Conservation (phyloP, 257 asterid species). For the Solanum appendiculatum region DNA sequence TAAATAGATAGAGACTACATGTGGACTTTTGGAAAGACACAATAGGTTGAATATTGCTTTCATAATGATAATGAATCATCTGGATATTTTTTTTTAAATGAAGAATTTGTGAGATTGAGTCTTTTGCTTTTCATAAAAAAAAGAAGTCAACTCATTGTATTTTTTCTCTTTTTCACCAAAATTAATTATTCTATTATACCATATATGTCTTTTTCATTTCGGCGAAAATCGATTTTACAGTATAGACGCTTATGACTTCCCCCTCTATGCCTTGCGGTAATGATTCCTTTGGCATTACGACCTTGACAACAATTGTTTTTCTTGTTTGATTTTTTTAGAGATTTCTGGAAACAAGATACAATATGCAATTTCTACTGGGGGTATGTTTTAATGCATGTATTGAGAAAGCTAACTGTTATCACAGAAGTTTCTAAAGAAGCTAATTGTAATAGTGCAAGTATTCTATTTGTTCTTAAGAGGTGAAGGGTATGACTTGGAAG, state of each 20-base stretch:
- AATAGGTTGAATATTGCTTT: neutral
- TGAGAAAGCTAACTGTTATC: neutral
- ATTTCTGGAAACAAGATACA: conserved; percentile 32
- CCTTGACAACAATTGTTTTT: neutral
- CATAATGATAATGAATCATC: neutral
- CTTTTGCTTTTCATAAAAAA: too few relatives aligned
- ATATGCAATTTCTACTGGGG: conserved; percentile 60
- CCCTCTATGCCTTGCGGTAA: too few relatives aligned
- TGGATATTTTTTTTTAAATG: neutral
- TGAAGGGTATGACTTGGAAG: too few relatives aligned
- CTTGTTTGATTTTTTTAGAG: neutral
- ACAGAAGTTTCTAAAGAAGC: too few relatives aligned
- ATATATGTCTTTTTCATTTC: too few relatives aligned
- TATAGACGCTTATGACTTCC: too few relatives aligned
- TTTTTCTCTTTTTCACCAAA: neutral
- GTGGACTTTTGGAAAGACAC: neutral
- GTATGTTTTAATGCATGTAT: conserved; percentile 17
- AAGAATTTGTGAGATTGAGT: neutral
- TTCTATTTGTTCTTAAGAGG: too few relatives aligned
- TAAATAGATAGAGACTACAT: too few relatives aligned
- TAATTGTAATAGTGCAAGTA: too few relatives aligned
- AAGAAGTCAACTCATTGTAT: neutral
- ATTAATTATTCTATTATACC: neutral
- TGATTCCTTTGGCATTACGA: too few relatives aligned
- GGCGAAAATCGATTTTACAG: too few relatives aligned